Conservation (phyloP, 2,329 filamentous ascomycete genomes). For the Colletotrichum liaoningense region DNA sequence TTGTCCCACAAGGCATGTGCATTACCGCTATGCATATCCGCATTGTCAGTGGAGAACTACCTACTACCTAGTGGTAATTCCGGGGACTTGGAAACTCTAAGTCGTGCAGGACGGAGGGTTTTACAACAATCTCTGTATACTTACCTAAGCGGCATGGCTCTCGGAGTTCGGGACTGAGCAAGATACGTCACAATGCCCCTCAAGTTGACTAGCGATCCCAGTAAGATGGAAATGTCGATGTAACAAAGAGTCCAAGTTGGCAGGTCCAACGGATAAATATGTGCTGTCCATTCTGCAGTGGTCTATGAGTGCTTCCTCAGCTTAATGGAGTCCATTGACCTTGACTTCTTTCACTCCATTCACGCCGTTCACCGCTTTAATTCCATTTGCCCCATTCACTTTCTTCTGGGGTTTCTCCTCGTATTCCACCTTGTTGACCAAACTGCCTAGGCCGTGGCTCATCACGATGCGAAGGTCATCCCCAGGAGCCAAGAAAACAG, state of each 20-base stretch:
- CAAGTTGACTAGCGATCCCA: not conserved
- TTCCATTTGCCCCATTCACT: not conserved
- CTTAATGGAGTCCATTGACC: slow-evolving; percentile 18
- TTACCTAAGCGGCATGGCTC: not conserved
- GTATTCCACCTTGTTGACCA: slow-evolving; percentile 37
- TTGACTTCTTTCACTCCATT: slow-evolving; percentile 11
- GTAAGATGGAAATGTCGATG: not conserved
- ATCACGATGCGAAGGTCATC: slow-evolving; percentile 36
- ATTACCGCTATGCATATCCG: too few relatives aligned
- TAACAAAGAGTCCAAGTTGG: not conserved
- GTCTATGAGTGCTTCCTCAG: not conserved
- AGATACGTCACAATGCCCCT: not conserved
- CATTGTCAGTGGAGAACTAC: too few relatives aligned
- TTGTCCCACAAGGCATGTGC: too few relatives aligned
- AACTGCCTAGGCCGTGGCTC: slow-evolving; percentile 38
- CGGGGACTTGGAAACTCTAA: not conserved
- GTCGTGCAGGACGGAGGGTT: not conserved
- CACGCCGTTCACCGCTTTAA: slow-evolving; percentile 15
- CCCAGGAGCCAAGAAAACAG: slow-evolving; percentile 35
- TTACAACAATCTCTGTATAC: not conserved
- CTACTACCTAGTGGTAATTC: not conserved
- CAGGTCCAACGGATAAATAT: accelerated
- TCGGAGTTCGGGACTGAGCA: not conserved
- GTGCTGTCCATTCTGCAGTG: not conserved
- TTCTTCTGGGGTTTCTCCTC: not conserved